Conservation (phyloP, 768 basidiomycete species). For the Amanita exitialis region DNA sequence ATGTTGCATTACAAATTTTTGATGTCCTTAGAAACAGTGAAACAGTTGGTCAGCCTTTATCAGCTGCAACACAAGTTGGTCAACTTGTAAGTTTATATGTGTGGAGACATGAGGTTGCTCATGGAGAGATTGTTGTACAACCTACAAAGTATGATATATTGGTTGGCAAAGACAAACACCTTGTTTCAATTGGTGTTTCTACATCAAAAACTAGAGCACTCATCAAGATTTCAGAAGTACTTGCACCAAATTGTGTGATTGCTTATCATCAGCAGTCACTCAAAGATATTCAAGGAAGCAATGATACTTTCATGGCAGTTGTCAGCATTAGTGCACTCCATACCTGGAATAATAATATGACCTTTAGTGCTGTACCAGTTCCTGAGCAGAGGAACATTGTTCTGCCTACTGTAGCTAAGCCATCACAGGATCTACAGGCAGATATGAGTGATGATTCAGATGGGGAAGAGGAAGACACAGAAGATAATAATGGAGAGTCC, state of each 20-base stretch:
- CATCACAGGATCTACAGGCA: background rate
- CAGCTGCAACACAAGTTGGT: slow-evolving; percentile 8
- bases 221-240: slow-evolving; percentile 8
- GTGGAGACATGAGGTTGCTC: slow-evolving; percentile 7
- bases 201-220: slow-evolving; percentile 10
- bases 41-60: slow-evolving; percentile 7
- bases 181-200: slow-evolving; percentile 6
- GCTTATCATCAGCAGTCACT: slow-evolving; percentile 7
- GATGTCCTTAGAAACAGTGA: slow-evolving; percentile 5
- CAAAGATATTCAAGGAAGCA: slow-evolving; percentile 2
- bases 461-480: background rate
- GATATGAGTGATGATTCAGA: background rate
- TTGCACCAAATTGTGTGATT: slow-evolving; percentile 10
- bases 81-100: slow-evolving; percentile 10
- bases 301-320: slow-evolving; percentile 7
- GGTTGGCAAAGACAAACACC: background rate
- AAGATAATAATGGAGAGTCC: background rate
- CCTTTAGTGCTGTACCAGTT: background rate
- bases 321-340: slow-evolving; percentile 8
- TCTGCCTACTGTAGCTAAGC: background rate
- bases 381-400: background rate
- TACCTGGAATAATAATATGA: background rate
- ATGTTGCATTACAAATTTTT: slow-evolving; percentile 5
- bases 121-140: slow-evolving; percentile 7
- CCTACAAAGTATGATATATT: background rate